phyloP scores from a whole-genome alignment of 2,329 filamentous ascomycete genomes.

The Chalaropsis thielavioides region DNA sequence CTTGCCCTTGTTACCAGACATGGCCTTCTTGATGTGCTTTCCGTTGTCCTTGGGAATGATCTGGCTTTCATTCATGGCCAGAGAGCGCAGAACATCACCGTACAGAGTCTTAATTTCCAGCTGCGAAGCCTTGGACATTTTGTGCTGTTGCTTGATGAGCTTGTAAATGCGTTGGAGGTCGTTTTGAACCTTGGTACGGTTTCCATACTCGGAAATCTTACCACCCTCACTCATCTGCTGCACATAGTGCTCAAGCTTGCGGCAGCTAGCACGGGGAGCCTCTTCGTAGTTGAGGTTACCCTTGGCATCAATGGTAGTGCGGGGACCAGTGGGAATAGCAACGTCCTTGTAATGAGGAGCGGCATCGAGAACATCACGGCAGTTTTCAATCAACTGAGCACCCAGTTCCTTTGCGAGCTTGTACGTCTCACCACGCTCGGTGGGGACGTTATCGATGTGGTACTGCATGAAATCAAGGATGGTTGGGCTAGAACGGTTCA shows the following conservation, averaged over 20 bases:
- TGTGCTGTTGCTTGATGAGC: conserved; percentile 96
- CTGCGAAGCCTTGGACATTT: conserved; percentile 89
- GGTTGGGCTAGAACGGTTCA: conserved; percentile 95
- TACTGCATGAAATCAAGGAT: conserved; percentile 99
- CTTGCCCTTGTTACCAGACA: conserved; percentile 63
- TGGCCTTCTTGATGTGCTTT: conserved; percentile 43
- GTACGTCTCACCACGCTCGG: conserved; percentile 93
- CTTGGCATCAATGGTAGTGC: conserved; percentile 79
- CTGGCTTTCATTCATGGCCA: conserved; percentile 96
- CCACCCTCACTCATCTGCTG: conserved; percentile 97
- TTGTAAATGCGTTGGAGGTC: conserved; percentile 93
- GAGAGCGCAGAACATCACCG: conserved; percentile 79
- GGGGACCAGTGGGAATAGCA: conserved; percentile 75
- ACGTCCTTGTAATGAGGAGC: conserved; percentile 95
- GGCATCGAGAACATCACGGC: conserved; percentile 73
- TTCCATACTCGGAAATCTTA: conserved; percentile 97
- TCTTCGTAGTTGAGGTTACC: conserved; percentile 91
- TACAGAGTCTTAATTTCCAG: conserved; percentile 94
- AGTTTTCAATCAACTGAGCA: conserved; percentile 90
- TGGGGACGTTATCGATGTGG: conserved; percentile 96
- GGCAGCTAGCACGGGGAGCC: conserved; percentile 69
- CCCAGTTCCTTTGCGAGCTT: conserved; percentile 92
- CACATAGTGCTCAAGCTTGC: conserved; percentile 96
- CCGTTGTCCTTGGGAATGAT: conserved; percentile 81
- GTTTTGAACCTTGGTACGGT: conserved; percentile 93